phyloP scores from a whole-genome alignment of 75 land plant genomes.

The Cupressus sempervirens region DNA sequence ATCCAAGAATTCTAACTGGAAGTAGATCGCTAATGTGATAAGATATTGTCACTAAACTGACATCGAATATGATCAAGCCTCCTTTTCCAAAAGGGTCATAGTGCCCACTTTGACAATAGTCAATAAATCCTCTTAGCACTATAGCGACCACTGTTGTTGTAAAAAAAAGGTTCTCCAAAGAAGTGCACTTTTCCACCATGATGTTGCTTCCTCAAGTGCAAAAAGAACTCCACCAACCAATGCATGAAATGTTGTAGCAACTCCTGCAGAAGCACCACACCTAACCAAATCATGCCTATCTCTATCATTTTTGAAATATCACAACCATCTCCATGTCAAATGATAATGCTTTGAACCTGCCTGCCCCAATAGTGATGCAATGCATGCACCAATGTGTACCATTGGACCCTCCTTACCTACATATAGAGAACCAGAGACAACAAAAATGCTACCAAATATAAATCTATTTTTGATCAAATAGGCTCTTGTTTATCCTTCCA shows the following conservation, averaged over 20 bases:
- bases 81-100: conserved; percentile 81
- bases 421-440: conserved; percentile 65
- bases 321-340: conserved; percentile 69
- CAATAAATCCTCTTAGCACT: conserved; percentile 48
- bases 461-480: background rate
- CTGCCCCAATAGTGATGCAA: conserved; percentile 76
- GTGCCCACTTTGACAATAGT: conserved; percentile 44
- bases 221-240: conserved; percentile 93
- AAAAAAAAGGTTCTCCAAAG: conserved; percentile 88
- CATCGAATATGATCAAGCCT: conserved; percentile 78
- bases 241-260: conserved; percentile 85
- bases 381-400: conserved; percentile 85
- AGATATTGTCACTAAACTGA: conserved; percentile 41
- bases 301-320: conserved; percentile 80
- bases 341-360: conserved; percentile 71
- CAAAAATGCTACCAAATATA: conserved; percentile 66
- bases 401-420: conserved; percentile 91
- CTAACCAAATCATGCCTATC: conserved; percentile 85
- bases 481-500: conserved; percentile 36
- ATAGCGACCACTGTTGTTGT: conserved; percentile 74
- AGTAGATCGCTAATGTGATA: conserved; percentile 59
- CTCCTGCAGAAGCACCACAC: conserved; percentile 92
- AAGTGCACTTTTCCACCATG: conserved; percentile 94
- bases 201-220: conserved; percentile 88
- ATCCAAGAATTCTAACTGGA: conserved; percentile 57